A percentile compares a stretch with the other conserved stretches of the same genome.
Evolutionary conservation across 2,329 filamentous ascomycete genomes (phyloP).

Genomic region (Penicillium sp.): DNA sequence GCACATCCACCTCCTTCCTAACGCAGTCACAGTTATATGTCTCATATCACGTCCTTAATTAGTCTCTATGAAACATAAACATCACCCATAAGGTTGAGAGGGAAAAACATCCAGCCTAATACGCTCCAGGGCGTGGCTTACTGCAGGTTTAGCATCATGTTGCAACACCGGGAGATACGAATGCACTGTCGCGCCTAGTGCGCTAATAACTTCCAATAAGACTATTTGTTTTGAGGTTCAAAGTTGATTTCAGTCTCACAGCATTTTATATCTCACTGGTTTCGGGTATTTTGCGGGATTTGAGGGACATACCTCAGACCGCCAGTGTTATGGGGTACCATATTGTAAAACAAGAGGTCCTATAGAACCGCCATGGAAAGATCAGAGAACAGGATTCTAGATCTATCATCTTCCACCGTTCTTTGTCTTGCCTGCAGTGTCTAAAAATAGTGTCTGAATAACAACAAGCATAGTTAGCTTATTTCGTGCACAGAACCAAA

Average conservation of each 20-base stretch:
- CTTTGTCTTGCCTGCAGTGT: no score
- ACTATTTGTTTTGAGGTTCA: neutral
- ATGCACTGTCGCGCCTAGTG: conserved; percentile 15
- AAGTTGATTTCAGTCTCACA: conserved; percentile 10
- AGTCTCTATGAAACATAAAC: neutral
- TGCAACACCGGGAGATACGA: conserved; percentile 9
- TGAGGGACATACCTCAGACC: neutral
- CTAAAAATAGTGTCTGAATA: no score
- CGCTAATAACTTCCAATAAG: conserved; percentile 5
- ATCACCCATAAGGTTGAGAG: neutral
- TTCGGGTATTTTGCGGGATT: conserved; percentile 12
- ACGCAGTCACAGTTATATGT: neutral
- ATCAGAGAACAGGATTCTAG: no score
- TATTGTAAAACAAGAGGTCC: neutral
- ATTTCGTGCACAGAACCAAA: no score
- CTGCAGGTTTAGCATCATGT: conserved; percentile 4
- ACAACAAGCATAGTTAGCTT: no score
- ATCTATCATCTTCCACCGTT: neutral
- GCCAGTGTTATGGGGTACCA: neutral
- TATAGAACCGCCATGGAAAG: no score
- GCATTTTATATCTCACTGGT: conserved; percentile 11
- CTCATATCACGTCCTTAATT: neutral
- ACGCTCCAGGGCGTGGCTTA: conserved; percentile 7
- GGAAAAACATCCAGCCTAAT: neutral
- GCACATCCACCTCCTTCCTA: neutral